Evolutionary conservation across 371 early-diverging fungal species (phyloP), one percentile per base, ranked within the genome.

Genomic region (Apophysomyces ossiformis): DNA sequence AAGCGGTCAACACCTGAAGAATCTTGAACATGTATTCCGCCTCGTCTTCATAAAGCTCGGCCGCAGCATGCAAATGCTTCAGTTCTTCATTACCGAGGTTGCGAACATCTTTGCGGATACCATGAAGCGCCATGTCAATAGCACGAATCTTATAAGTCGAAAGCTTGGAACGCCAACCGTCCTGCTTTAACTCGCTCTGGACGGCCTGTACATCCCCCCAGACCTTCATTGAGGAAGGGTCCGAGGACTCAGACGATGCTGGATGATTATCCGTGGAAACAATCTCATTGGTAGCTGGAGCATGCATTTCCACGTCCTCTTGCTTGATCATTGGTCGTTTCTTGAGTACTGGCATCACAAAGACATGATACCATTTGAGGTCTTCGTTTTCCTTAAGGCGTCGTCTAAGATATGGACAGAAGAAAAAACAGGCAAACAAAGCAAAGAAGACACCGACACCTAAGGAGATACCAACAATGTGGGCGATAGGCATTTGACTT

Each of bases 11-110:
- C 67, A 95, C 85, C 76, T 95, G 96, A 39, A 95, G 82, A 74
- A 92, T 90, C 7, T 91, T 89, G 84, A 91, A 95, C 63, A 95
- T 84, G 60, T 87, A 84, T 74, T 95, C 96, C 37, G 93, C 92
- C 63, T 92, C 84, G 68, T 82, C 79, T 69, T 95, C 94, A 64
- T 89, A 95, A 45, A 84, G 78, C 41, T 83, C 77, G n/a, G 93
- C 87, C 36, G 73, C 73, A 43, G 85, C 85, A 67, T 91, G 91
- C 37, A 93, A 73, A 37, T 73, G 50, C 32, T 78, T 69, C 35
- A 88, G 67, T n/a, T 76, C 71, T 8, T 75, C 74, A 61, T 78
- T 80, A 8, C 85, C 76, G 5, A 83, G 60, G 57, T 84, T 84
- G 56, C 78, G 83, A 16, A 92, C 87, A 64, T 92, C 91, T 62